Base-by-base conservation (phyloP, 1,284 basidiomycete genomes). In the Cutaneotrichosporon sp. region DNA sequence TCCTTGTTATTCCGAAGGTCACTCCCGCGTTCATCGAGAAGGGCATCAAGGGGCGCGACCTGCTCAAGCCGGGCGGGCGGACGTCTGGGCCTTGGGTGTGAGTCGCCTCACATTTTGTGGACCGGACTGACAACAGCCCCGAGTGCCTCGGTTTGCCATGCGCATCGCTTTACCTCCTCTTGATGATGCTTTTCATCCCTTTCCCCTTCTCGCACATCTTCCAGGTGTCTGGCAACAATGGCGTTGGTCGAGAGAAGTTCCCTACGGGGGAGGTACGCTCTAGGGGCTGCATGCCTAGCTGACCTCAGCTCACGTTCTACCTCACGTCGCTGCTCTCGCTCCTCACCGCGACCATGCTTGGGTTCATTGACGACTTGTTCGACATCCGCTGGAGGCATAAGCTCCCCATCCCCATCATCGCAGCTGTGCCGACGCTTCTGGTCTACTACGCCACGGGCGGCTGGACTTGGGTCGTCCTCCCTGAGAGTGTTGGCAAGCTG, bases 321-420 rank as follows among this genome's bases (percentile, higher is more conserved):
- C 84, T 99, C 18, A 95, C 95, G 0, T 93, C 93, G 1, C 78
- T 99, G 9, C 83, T 99, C 14, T 94, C 91, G 0, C 83, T 99
- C 24, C 81, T 97, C 25, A 91, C 92, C 27, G 95, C 97, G 0
- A 94, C 93, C 0, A 84, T 99, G 66, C 86, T 99, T 2, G 95
- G 97, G 10, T 97, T 99, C 73, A 83, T 98, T 52, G 97, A 99
- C 74, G 97, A 99, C 77, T 86, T 99, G 1, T 99, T 99, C 71
- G 97, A 99, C 76, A 98, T 99, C 68, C 87, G 97, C 13, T 99
- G 97, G 97, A 82, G 97, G 63, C 93, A 98, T 81, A 99, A 99
- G 79, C 80, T 99, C 9, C 97, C 97, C 0, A 97, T 99, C 58
- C 97, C 94, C 0, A 86, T 99, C 72, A 90, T 99, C 60, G 92